A percentile compares a stretch with the other conserved stretches of the same genome.
Conservation (phyloP, 225 moss, liverwort and hornwort species). For the Sphagnum tenellum region DNA sequence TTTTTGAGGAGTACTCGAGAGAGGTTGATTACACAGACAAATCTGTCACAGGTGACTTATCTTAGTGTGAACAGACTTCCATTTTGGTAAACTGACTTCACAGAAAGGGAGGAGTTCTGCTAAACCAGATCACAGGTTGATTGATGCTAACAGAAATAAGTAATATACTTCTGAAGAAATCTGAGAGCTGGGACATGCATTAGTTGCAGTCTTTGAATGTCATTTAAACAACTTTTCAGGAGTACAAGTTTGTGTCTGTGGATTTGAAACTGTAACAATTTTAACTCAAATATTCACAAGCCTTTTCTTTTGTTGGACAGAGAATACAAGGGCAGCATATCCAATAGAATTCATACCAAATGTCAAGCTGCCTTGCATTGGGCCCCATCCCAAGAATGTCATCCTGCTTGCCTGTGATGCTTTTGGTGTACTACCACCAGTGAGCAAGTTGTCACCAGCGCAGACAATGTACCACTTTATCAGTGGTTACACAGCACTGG, state of each 20-base stretch:
- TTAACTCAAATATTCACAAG: not conserved
- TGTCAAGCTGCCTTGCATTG: constrained; percentile 84
- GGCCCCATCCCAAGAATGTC: constrained; percentile 95
- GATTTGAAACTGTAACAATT: not conserved
- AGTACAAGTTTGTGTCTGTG: not conserved
- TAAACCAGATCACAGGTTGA: no score
- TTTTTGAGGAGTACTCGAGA: constrained; percentile 85
- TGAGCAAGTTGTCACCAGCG: constrained; percentile 83
- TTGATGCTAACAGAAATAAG: no score
- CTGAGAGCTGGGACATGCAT: no score
- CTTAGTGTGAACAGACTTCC: not conserved
- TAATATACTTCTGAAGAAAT: no score
- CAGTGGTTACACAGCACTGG: constrained; percentile 97
- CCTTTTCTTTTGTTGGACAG: constrained; percentile 22
- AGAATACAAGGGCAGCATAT: constrained; percentile 95
- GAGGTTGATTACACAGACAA: constrained; percentile 86
- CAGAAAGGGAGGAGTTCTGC: no score
- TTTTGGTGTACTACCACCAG: constrained; percentile 94
- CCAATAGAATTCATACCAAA: constrained; percentile 98
- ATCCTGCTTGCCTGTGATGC: constrained; percentile 95
- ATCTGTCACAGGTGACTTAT: constrained; percentile 72
- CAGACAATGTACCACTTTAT: constrained; percentile 99
- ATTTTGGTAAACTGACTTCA: not conserved
- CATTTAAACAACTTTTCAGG: no score
- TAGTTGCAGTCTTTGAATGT: no score